These are phyloP conservation scores for Penicillium steckii DNA, from an alignment of 495 filamentous ascomycete genomes.

Conservation along the genomic window DNA sequence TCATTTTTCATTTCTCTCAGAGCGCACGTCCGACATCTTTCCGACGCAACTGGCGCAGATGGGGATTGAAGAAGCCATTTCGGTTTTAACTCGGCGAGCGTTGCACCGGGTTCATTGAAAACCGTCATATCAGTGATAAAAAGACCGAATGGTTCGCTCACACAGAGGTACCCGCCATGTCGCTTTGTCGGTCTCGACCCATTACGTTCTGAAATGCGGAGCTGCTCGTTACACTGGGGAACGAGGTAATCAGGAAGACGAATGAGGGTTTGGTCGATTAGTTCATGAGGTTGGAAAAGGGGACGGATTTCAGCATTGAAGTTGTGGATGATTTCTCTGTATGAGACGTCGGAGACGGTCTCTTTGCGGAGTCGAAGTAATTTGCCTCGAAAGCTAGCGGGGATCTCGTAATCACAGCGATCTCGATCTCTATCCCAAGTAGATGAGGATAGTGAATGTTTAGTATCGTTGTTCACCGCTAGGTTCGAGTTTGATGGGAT, in stretches of 20 bases:
- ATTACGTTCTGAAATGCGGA: constrained; percentile 35
- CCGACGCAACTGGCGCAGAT: constrained; percentile 62
- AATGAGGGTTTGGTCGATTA: constrained; percentile 61
- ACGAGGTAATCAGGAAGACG: constrained; percentile 46
- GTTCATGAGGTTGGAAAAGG: constrained; percentile 54
- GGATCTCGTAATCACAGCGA: constrained; percentile 16
- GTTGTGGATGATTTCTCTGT: constrained; percentile 54
- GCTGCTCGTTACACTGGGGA: constrained; percentile 49
- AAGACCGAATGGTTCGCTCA: constrained; percentile 60
- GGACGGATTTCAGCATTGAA: constrained; percentile 58
- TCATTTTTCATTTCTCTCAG: constrained; percentile 58
- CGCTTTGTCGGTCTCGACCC: constrained; percentile 43
- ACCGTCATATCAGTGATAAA: constrained; percentile 81
- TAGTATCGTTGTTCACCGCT: constrained; percentile 12
- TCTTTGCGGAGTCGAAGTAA: constrained; percentile 68
- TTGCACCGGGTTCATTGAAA: constrained; percentile 36
- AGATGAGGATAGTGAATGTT: neutral
- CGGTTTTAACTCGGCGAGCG: constrained; percentile 80
- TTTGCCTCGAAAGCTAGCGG: constrained; percentile 38
- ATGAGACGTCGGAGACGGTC: constrained; percentile 50
- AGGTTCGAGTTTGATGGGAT: constrained; percentile 20
- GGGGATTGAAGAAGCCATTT: constrained; percentile 92
- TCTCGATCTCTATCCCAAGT: constrained; percentile 7
- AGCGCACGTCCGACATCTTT: constrained; percentile 85
- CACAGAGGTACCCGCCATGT: constrained; percentile 57